Evolutionary conservation across 2,329 filamentous ascomycete genomes (phyloP).

Genomic region (Tothia fuscella): DNA sequence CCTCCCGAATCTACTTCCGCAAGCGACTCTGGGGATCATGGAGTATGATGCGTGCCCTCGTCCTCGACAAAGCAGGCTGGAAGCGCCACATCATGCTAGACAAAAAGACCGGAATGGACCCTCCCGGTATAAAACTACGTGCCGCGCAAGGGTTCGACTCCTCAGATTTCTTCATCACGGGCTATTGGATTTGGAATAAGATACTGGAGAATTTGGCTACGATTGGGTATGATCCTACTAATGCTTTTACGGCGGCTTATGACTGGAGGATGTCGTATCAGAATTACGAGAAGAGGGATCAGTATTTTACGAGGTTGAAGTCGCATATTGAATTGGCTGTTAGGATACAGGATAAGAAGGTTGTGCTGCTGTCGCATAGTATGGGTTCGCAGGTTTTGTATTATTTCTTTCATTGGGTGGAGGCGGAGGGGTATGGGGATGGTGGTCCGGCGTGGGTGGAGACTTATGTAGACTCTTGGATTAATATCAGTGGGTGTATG

Average conservation of each 20-base stretch:
- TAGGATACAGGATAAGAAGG: conserved; percentile 62
- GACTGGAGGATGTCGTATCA: conserved; percentile 89
- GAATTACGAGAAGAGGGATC: conserved; percentile 81
- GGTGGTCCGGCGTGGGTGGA: conserved; percentile 88
- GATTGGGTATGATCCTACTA: conserved; percentile 85
- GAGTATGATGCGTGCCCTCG: conserved; percentile 95
- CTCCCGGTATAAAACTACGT: conserved; percentile 76
- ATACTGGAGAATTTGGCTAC: conserved; percentile 94
- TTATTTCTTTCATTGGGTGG: conserved; percentile 74
- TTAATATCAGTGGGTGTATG: conserved; percentile 98
- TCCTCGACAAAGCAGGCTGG: conserved; percentile 88
- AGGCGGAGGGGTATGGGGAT: conserved; percentile 61
- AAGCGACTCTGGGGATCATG: conserved; percentile 95
- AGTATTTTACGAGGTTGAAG: conserved; percentile 88
- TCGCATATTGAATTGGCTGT: conserved; percentile 78
- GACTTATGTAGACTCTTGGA: conserved; percentile 80
- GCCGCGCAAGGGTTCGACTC: conserved; percentile 96
- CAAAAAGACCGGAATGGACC: conserved; percentile 80
- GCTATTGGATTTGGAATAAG: conserved; percentile 99
- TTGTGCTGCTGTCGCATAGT: conserved; percentile 80
- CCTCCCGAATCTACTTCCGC: conserved; percentile 80
- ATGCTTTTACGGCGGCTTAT: conserved; percentile 58
- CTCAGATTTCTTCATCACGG: conserved; percentile 81
- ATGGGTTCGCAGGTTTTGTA: conserved; percentile 96
- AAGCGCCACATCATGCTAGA: conserved; percentile 97